phyloP scores from a whole-genome alignment of 495 filamentous ascomycete genomes.

The Amphirosellinia nigrospora region DNA sequence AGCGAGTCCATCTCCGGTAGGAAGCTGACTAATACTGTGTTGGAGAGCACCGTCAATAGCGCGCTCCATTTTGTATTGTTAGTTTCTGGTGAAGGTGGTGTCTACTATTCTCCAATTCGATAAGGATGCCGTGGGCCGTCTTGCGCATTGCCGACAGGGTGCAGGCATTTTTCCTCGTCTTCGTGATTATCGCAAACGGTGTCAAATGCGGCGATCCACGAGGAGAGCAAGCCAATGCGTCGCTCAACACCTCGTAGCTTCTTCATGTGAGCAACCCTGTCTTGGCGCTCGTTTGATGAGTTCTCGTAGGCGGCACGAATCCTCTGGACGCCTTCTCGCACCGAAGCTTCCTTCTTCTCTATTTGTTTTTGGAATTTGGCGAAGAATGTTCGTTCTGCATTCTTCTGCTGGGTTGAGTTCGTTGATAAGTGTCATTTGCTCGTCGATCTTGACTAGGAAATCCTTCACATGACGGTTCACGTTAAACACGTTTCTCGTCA shows the following conservation, averaged over 20 bases:
- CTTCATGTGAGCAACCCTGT: conserved; percentile 80
- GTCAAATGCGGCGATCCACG: conserved; percentile 95
- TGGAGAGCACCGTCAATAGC: conserved; percentile 85
- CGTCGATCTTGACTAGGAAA: conserved; percentile 93
- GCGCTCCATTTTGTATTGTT: conserved; percentile 80
- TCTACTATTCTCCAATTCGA: conserved; percentile 86
- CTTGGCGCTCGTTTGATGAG: conserved; percentile 75
- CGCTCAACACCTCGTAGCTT: conserved; percentile 83
- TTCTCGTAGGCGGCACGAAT: conserved; percentile 87
- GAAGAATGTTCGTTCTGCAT: conserved; percentile 85
- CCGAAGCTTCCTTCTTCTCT: conserved; percentile 78
- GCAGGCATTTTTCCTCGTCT: conserved; percentile 67
- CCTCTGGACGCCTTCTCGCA: conserved; percentile 81
- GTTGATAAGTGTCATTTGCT: conserved; percentile 91
- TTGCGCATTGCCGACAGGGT: conserved; percentile 80
- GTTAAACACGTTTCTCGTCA: conserved; percentile 97
- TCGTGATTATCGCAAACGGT: conserved; percentile 74
- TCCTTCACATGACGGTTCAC: conserved; percentile 99
- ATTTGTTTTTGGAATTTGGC: conserved; percentile 86
- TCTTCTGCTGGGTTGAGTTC: conserved; percentile 92
- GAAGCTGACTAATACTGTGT: conserved; percentile 79
- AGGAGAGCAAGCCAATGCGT: conserved; percentile 79
- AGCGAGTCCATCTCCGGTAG: conserved; percentile 68
- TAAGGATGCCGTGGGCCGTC: conserved; percentile 82
- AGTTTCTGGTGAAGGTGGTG: conserved; percentile 88